A percentile compares a stretch with the other conserved stretches of the same genome.
These are phyloP conservation scores for Solanum hybrid DNA, from an alignment of 305 asterid genomes.

Conservation along the genomic window DNA sequence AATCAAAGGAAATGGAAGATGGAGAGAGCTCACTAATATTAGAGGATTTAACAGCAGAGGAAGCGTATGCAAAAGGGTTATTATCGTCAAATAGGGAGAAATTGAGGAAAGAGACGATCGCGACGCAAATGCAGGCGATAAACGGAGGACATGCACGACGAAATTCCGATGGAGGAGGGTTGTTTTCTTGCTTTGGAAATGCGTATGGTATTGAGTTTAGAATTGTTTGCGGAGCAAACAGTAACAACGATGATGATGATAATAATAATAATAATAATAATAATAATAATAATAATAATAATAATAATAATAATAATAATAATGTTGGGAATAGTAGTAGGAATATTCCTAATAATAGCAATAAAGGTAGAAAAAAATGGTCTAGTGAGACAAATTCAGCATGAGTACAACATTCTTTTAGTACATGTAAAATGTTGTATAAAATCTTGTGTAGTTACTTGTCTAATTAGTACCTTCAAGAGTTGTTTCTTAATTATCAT, in stretches of 20 bases:
- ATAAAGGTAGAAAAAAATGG: conserved; percentile 12
- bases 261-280: neutral
- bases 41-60: conserved; percentile 52
- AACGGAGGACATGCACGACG: conserved; percentile 2
- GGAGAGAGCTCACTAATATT: conserved; percentile 36
- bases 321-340: neutral
- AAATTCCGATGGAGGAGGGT: neutral
- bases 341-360: neutral
- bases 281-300: neutral
- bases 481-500: no score
- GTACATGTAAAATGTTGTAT: neutral
- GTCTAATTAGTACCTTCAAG: neutral
- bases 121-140: neutral
- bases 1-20: conserved; percentile 11
- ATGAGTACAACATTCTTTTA: conserved; percentile 1
- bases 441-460: neutral
- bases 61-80: conserved; percentile 54
- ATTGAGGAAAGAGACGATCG: conserved; percentile 14
- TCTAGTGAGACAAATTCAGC: conserved; percentile 23
- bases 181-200: conserved; percentile 8
- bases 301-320: neutral
- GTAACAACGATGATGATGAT: neutral
- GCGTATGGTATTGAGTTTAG: conserved; percentile 1
- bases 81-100: conserved; percentile 15
- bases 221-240: neutral